phyloP scores from a whole-genome alignment of 1,139 yeast species.

The Suhomyces choctaworum region DNA sequence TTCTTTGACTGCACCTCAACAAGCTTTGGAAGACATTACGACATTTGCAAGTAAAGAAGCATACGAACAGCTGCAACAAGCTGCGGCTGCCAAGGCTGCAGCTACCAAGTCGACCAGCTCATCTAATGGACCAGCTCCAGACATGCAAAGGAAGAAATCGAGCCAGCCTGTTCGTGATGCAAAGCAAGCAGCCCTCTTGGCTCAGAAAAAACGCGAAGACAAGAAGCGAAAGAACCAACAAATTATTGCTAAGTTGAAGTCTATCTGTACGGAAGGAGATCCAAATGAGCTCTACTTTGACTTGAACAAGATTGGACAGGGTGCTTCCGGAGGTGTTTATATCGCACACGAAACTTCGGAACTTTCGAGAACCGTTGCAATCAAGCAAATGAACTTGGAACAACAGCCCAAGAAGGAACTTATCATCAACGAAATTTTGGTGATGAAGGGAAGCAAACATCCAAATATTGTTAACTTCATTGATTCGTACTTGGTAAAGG shows the following conservation, averaged over 20 bases:
- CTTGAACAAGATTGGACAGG: slow-evolving; percentile 88
- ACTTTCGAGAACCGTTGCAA: slow-evolving; percentile 72
- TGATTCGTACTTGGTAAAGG: slow-evolving; percentile 73
- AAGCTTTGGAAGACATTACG: slow-evolving; percentile 17
- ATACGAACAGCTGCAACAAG: slow-evolving; percentile 14
- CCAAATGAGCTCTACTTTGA: slow-evolving; percentile 74
- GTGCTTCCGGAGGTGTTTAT: slow-evolving; percentile 97
- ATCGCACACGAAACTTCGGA: slow-evolving; percentile 72
- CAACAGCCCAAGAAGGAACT: slow-evolving; percentile 95
- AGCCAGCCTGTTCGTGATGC: slow-evolving; percentile 51
- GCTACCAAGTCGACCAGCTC: slow-evolving; percentile 11
- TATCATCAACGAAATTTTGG: slow-evolving; percentile 86
- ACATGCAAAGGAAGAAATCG: slow-evolving; percentile 15
- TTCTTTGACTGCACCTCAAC: slow-evolving; percentile 18
- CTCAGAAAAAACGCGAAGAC: slow-evolving; percentile 75
- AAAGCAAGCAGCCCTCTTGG: slow-evolving; percentile 55
- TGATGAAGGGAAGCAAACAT: slow-evolving; percentile 90
- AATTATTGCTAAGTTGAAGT: slow-evolving; percentile 65
- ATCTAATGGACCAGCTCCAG: slow-evolving; percentile 6
- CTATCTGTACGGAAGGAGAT: slow-evolving; percentile 84
- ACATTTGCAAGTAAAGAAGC: slow-evolving; percentile 15
- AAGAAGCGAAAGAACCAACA: slow-evolving; percentile 67
- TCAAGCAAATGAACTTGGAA: slow-evolving; percentile 91
- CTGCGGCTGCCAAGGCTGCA: slow-evolving; percentile 7
- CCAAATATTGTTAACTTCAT: slow-evolving; percentile 90